Base-by-base conservation (phyloP, 345 rosid genomes). In the Clarkia xantiana region DNA sequence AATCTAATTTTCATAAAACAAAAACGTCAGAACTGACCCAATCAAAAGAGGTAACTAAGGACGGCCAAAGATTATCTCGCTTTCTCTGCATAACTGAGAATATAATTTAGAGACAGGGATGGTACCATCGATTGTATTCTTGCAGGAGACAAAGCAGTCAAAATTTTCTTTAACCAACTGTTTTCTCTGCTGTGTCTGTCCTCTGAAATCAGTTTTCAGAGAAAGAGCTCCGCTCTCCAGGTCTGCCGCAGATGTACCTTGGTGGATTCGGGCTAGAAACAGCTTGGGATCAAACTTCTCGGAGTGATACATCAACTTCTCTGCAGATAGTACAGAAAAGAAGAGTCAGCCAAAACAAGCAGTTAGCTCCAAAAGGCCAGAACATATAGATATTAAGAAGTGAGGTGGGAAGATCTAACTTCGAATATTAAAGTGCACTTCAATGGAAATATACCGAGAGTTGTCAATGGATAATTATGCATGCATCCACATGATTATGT, bases 141-240 rank as follows among this genome's bases (percentile, higher is more conserved):
- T 91, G 78, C 98, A 91, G 11, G 96, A 91, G 78, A 91, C 98
- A 69, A 91, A 91, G 72, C 96, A 91, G 67, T 91, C 98, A 62
- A 91, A 91, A 58, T 91, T 91, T 69, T 91, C 87, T 66, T 86
- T 91, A 44, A 91, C 98, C 75, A 91, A 68, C 58, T 91, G 94
- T 67, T 91, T 86, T 63, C 90, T 78, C 62, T 91, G 95, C 55
- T 78, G 80, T 56, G 89, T 84, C 58, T 94, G 79, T 42, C 98
- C 96, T 68, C 79, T 76, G 45, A 91, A 81, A 75, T 91, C 96
- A 62, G 88, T 84, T 76, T 86, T 91, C 29, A 91, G 72, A 71
- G 80, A 84, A 73, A 81, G 95, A 47, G 98, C 85, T 62, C 96
- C 96, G 54, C 70, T 76, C 74, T 86, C 98, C 71, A 91, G 71